Evolutionary conservation across 2,329 filamentous ascomycete genomes (phyloP).

Genomic region (Emericellopsis cladophorae): DNA sequence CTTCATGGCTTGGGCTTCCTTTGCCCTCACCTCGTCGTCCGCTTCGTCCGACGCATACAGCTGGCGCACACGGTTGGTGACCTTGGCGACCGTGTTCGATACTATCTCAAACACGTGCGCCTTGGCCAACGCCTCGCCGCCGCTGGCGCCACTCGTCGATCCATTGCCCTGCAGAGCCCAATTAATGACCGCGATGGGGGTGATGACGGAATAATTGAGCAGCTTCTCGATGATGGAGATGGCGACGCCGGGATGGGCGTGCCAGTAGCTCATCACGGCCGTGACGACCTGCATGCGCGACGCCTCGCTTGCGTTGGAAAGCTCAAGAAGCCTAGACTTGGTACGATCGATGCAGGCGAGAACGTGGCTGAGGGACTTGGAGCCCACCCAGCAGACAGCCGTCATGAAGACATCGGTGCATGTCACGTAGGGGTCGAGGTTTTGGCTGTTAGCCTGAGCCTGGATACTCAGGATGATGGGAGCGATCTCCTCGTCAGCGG

Average conservation of each 20-base stretch:
- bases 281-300: constrained; percentile 81
- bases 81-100: constrained; percentile 77
- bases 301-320: constrained; percentile 60
- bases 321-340: constrained; percentile 74
- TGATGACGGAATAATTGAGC: constrained; percentile 91
- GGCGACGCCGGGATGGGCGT: constrained; percentile 79
- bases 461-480: constrained; percentile 70
- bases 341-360: constrained; percentile 91
- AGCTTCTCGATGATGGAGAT: constrained; percentile 92
- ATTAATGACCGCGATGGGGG: constrained; percentile 71
- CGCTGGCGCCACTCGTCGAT: constrained; percentile 34
- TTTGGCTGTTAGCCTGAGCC: constrained; percentile 56
- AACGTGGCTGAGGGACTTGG: constrained; percentile 91
- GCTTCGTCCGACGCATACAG: constrained; percentile 49
- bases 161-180: constrained; percentile 63
- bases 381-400: constrained; percentile 82
- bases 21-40: constrained; percentile 52
- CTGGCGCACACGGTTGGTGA: constrained; percentile 74
- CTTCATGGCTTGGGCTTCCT: constrained; percentile 63
- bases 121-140: constrained; percentile 57
- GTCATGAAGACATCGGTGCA: constrained; percentile 92
- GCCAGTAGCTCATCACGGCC: constrained; percentile 87
- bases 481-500: constrained; percentile 75
- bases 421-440: constrained; percentile 67
- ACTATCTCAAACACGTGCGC: constrained; percentile 83